Percentiles rank a stretch among this genome's conserved stretches.
Evolutionary conservation across 768 basidiomycete genomes (phyloP).

Genomic region (Naganishia vishniacii): DNA sequence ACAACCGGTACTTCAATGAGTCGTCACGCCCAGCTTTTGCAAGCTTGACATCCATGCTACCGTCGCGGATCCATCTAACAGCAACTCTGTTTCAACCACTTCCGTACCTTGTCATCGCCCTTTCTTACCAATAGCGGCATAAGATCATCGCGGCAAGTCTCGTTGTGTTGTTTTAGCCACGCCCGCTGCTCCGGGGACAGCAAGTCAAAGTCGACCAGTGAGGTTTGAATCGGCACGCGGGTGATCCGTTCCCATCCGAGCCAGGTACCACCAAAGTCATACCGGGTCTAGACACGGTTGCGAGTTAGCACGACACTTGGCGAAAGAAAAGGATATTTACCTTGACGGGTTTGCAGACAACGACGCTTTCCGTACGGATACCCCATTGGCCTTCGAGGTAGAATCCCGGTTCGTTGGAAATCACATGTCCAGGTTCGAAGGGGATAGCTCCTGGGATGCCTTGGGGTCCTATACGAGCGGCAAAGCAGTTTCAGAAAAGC

Average conservation of each 20-base stretch:
- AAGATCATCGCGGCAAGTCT: constrained; percentile 33
- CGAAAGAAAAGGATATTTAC: too few species aligned
- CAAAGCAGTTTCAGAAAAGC: neutral
- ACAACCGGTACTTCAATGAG: too few species aligned
- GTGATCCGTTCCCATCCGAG: constrained; percentile 87
- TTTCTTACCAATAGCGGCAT: constrained; percentile 36
- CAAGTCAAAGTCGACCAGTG: constrained; percentile 78
- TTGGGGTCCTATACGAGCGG: constrained; percentile 59
- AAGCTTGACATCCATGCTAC: too few species aligned
- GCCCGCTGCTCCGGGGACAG: constrained; percentile 76
- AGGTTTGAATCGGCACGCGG: constrained; percentile 74
- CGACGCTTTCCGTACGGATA: constrained; percentile 83
- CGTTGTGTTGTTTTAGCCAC: constrained; percentile 66
- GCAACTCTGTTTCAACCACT: constrained; percentile 38
- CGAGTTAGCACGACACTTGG: too few species aligned
- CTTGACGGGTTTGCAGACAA: constrained; percentile 65
- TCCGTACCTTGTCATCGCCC: constrained; percentile 35
- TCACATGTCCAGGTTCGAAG: constrained; percentile 76
- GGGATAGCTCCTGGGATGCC: constrained; percentile 60
- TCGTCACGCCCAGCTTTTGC: too few species aligned
- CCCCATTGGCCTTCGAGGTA: constrained; percentile 79
- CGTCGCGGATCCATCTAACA: neutral
- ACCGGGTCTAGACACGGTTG: too few species aligned
- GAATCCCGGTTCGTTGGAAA: constrained; percentile 91
- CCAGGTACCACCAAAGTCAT: constrained; percentile 71